Conservation (phyloP, 2,329 filamentous ascomycete species). For the Truncatella angustata region DNA sequence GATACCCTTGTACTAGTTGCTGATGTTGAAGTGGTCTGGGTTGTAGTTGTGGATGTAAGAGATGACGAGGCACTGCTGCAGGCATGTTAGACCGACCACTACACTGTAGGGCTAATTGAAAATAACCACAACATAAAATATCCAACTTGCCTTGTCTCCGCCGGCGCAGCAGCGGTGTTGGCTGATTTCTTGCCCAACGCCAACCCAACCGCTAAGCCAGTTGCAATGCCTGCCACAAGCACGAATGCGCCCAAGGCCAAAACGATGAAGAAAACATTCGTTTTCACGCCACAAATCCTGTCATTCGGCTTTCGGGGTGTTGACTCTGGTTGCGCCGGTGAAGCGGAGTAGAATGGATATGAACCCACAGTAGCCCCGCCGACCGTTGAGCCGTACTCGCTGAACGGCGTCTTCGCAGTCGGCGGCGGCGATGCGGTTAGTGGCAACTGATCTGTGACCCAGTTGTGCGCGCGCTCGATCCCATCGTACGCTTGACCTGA, state of each 20-base stretch:
- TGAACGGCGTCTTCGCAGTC: conserved; percentile 16
- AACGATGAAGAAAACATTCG: conserved; percentile 25
- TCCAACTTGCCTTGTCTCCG: conserved; percentile 12
- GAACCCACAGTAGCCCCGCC: conserved; percentile 4
- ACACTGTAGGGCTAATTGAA: background rate
- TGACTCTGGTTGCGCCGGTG: background rate
- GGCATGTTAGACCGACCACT: background rate
- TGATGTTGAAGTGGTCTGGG: conserved; percentile 9
- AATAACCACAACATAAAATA: background rate
- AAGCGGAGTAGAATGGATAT: conserved; percentile 4
- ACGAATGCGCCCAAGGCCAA: conserved; percentile 26
- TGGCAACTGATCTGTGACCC: conserved; percentile 17
- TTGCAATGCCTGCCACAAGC: conserved; percentile 27
- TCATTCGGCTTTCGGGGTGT: background rate
- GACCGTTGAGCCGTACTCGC: conserved; percentile 12
- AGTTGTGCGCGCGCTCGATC: conserved; percentile 17
- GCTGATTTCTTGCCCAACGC: conserved; percentile 16
- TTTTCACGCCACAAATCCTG: conserved; percentile 28
- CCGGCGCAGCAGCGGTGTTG: background rate
- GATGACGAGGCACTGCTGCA: conserved; percentile 10
- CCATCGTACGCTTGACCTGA: background rate
- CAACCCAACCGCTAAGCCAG: conserved; percentile 32
- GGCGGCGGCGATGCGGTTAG: conserved; percentile 15
- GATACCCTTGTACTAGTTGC: conserved; percentile 11
- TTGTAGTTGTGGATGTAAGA: conserved; percentile 13